These are phyloP conservation scores for Mucor indicus DNA, from an alignment of 371 early-diverging fungal species.

Conservation along the genomic window DNA sequence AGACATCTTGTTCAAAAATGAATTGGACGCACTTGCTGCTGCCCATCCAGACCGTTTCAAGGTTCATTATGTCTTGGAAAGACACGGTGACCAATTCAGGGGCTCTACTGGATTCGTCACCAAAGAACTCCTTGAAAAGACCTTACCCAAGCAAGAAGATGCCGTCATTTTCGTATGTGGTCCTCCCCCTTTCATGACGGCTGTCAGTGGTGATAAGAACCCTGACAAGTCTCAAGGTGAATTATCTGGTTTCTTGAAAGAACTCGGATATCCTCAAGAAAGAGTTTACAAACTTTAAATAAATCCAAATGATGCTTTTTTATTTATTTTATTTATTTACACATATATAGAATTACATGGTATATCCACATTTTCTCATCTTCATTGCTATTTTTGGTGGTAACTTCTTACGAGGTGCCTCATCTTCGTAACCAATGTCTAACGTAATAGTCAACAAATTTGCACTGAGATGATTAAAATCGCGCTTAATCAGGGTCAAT, in stretches of 20 bases:
- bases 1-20: conserved; percentile 84
- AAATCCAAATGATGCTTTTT: background rate
- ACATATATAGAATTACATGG: background rate
- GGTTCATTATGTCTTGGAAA: conserved; percentile 79
- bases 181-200: conserved; percentile 76
- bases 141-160: conserved; percentile 56
- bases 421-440: conserved; percentile 40
- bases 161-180: conserved; percentile 88
- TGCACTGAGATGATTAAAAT: conserved; percentile 56
- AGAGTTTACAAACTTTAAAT: conserved; percentile 20
- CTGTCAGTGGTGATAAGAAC: conserved; percentile 82
- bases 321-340: too few relatives aligned
- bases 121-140: conserved; percentile 61
- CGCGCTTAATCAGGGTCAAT: conserved; percentile 53
- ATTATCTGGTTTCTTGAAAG: conserved; percentile 73
- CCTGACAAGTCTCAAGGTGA: conserved; percentile 84
- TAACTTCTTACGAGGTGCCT: conserved; percentile 13
- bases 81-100: conserved; percentile 34
- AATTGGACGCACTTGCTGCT: conserved; percentile 70
- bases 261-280: conserved; percentile 12
- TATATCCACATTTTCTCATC: conserved; percentile 27
- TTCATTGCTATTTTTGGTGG: conserved; percentile 50
- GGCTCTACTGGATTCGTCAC: conserved; percentile 63
- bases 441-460: conserved; percentile 66
- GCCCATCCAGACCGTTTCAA: conserved; percentile 74